Evolutionary conservation across 2,329 filamentous ascomycete genomes (phyloP), one percentile per base, ranked within the genome.

Genomic region (Xylariaceae sp.): DNA sequence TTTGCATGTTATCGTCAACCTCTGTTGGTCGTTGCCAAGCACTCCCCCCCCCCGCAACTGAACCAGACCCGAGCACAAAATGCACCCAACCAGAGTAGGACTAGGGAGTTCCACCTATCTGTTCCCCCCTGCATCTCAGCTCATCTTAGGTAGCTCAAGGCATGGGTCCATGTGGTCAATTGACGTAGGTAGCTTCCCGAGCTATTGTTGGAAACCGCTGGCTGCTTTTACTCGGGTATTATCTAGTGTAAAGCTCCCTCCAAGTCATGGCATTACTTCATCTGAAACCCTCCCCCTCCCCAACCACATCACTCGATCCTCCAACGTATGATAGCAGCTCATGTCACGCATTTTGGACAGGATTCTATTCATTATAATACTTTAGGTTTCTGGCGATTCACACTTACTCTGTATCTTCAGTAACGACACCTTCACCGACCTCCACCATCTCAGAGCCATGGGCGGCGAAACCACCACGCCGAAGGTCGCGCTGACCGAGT

Each of bases 391-490:
- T 7, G 21, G 42, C 19, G 12, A 54, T 48, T 57, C 54, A 58
- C 57, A 12, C 23, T 32, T 37, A 48, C 10, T 23, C 40, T 18
- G 12, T 18, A 7, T 16, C 23, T 56, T 16, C 18, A 63, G 62
- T 50, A 48, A 59, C 52, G 12, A 45, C 16, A 54, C 50, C n/a
- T 50, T 26, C 37, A 50, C 50, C 47, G 47, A 45, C 59, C 44
- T 49, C 53, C 44, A 29, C 57, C 49, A n/a, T 54, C 32, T 40
- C 49, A 44, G 47, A 67, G 77, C 65, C 65, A 84, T 84, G 81
- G 81, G 81, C 65, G 81, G 81, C 65, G 80, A 76, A 64, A 68
- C 75, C 52, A 68, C 70, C 56, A 74, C 77, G 58, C 67, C 70
- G 50, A 79, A 76, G 72, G 74, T 75, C 65, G 67, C 74, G 61